Evolutionary conservation across 2,329 filamentous ascomycete genomes (phyloP).

Genomic region (Nannizziopsis arthrosporioides): DNA sequence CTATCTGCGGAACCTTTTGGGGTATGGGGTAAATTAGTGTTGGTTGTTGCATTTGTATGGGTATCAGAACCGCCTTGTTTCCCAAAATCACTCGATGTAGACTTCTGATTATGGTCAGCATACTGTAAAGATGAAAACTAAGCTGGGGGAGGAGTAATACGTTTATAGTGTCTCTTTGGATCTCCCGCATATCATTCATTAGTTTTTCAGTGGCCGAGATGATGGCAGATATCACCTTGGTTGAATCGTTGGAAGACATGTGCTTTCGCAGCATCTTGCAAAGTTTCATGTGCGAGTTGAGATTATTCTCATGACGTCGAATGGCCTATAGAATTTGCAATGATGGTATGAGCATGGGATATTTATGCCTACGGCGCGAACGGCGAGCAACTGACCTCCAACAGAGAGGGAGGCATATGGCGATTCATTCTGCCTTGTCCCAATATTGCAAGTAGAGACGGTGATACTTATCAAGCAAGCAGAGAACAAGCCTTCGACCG

Average conservation of each 20-base stretch:
- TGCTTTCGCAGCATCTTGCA: conserved; percentile 26
- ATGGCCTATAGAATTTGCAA: background rate
- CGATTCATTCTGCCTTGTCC: too few species aligned
- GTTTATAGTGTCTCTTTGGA: background rate
- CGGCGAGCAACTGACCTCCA: too few species aligned
- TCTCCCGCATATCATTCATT: conserved; percentile 25
- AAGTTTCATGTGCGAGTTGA: conserved; percentile 31
- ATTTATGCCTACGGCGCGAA: too few species aligned
- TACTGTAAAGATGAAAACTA: too few species aligned
- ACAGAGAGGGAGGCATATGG: too few species aligned
- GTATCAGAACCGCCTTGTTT: too few species aligned
- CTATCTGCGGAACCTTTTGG: conserved; percentile 13
- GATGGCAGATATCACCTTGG: conserved; percentile 26
- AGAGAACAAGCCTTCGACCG: too few species aligned
- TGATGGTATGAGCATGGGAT: background rate
- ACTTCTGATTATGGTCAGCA: too few species aligned
- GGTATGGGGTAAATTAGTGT: background rate
- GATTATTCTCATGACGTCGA: conserved; percentile 28
- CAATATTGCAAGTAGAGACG: too few species aligned
- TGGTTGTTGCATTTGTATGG: too few species aligned
- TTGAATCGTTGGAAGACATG: conserved; percentile 20
- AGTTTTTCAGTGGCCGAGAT: conserved; percentile 30
- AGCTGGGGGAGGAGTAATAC: background rate
- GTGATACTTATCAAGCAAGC: too few species aligned
- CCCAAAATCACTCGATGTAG: too few species aligned